These are phyloP conservation scores for Heterobasidion occidentale DNA, from an alignment of 1,284 basidiomycete genomes.

Conservation along the genomic window DNA sequence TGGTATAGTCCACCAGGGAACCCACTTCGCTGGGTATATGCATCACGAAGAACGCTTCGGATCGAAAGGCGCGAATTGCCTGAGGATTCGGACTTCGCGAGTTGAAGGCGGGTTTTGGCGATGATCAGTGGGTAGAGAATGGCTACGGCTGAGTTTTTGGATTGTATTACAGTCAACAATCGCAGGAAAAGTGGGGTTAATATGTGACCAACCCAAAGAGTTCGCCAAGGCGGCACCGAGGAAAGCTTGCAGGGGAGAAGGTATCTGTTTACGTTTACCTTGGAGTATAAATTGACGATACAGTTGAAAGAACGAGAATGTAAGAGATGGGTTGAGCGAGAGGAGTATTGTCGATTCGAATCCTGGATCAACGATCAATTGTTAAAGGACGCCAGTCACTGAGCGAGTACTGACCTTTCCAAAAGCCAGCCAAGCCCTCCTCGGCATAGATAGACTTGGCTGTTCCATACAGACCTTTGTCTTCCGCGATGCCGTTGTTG, in stretches of 20 bases:
- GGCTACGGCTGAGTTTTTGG: conserved; percentile 21
- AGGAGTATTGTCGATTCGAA: conserved; percentile 41
- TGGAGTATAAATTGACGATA: conserved; percentile 30
- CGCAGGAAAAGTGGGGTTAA: not conserved
- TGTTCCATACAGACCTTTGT: conserved; percentile 20
- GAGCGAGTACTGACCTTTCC: conserved; percentile 34
- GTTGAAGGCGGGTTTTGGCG: conserved; percentile 48
- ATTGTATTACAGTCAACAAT: conserved; percentile 6
- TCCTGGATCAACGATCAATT: conserved; percentile 22
- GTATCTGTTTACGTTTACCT: conserved; percentile 16
- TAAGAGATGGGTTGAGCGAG: conserved; percentile 47
- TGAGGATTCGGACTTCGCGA: conserved; percentile 17
- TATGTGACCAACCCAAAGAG: conserved; percentile 5
- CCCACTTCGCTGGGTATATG: conserved; percentile 20
- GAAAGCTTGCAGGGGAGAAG: conserved; percentile 37
- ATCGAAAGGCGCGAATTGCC: conserved; percentile 1
- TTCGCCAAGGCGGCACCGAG: conserved; percentile 45
- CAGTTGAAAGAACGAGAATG: conserved; percentile 45
- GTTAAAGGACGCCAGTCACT: not conserved
- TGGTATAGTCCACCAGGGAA: conserved; percentile 34
- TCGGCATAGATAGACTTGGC: conserved; percentile 36
- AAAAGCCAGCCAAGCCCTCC: conserved; percentile 42
- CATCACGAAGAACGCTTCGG: conserved; percentile 5
- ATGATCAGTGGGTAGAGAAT: conserved; percentile 49
- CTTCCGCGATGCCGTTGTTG: not conserved